Evolutionary conservation across 305 asterid species (phyloP), one percentile per base, ranked within the genome.

Genomic region (Fraxinus albicans): DNA sequence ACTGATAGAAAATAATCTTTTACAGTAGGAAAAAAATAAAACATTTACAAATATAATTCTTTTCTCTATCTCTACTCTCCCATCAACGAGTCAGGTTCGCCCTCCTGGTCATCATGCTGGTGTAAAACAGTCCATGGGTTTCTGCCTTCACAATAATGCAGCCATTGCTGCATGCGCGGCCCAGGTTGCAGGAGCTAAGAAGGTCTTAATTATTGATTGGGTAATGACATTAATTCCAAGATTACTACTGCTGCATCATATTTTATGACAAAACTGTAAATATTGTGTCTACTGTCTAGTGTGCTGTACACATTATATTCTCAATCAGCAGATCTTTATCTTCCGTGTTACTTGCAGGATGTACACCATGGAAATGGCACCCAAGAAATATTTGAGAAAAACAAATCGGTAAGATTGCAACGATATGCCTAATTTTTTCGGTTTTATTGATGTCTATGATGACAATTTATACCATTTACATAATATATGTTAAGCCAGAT

Each of bases 71-170:
- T 88, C 74, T 33, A 15, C 78, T 42, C 73, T 79, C 84, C 15
- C 82, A 25, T 8, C 82, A 50, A 87, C 77, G 89, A 79, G 81
- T 79, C 85, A 96, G 99, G 95, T 96, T 85, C 99, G 99, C 47
- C 99, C 99, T 87, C 99, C 98, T 79, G 99, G 99, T 80, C 99
- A 96, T 91, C 99, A 96, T 88, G 99, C 99, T 85, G 98, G 99
- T 83, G 97, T 96, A 85, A 94, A 92, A 85, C 94, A 94, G 74
- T 94, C 99, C 67, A 94, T 94, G 99, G 99, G 99, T 34, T 96
- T 96, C 85, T 96, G 99, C 88, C 99, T 96, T 86, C 98, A 94
- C 87, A 96, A 96, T 85, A 96, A 96, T 88, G 99, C 99, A 65
- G 99, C 99, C 73, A 79, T 94, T 90, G 98, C 99, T 88, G 99